Evolutionary conservation across 768 basidiomycete genomes (phyloP), one percentile per base, ranked within the genome.

Genomic region (Pluteus cervinus): DNA sequence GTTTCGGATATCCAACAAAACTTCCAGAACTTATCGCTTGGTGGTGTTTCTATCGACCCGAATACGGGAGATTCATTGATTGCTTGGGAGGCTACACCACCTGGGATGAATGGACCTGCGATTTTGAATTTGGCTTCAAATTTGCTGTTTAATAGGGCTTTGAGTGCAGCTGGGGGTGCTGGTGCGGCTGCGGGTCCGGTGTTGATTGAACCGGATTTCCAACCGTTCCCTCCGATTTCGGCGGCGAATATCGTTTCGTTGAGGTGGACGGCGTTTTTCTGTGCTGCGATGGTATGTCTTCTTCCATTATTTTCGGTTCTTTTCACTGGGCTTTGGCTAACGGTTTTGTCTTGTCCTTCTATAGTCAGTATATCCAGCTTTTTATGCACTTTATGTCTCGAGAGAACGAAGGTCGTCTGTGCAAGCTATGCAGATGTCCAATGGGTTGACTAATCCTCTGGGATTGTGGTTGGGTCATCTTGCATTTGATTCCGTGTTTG

Each of bases 381-480:
- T 89, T 61, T 86, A 77, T 47, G 71, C 82, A 7, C 55, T 89
- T 10, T 89, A 89, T 54, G 83, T 86, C 3, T 77, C 83, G 0
- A 69, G 68, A 43, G 86, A 89, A 51, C 73, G 82, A 7, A 69
- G 75, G 2, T 75, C 79, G 1, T 75, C 77, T 2, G 81, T 88
- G 1, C 83, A 87, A 52, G 81, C 85, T 2, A 89, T 88, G 81
- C 86, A 88, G 50, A 62, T 82, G 24, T 83, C 81, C 24, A 86
- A 88, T 53, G 86, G 86, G 1, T 56, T 87, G 18, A 68, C 77
- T 1, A 66, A 86, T 48, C 78, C 82, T 14, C 54, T 76, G 33
- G 83, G 81, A 3, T 61, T 88, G 29, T 86, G 85, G 83, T 61
- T 89, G 3, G 86, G 86, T 3, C 86, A 89, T 56, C 65, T 87